A percentile compares a stretch with the other conserved stretches of the same genome.
Evolutionary conservation across 306 rosid genomes (phyloP).

Genomic region (Pyrus pyrifolia): DNA sequence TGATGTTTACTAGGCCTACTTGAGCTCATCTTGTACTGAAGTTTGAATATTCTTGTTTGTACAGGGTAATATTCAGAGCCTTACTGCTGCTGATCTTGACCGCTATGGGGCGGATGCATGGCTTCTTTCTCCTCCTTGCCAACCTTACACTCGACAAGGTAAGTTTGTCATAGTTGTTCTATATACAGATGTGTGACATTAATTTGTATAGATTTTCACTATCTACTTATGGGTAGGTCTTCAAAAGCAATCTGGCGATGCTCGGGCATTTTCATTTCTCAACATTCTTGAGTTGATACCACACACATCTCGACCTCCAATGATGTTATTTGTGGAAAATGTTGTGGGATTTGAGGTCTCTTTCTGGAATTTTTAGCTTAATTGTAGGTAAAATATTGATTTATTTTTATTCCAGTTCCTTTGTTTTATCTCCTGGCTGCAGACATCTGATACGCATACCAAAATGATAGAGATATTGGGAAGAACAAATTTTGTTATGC

Average conservation of each 20-base stretch:
- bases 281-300: constrained; percentile 86
- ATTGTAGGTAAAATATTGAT: neutral
- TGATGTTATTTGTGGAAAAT: constrained; percentile 80
- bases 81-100: constrained; percentile 75
- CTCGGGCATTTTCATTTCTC: constrained; percentile 90
- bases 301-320: constrained; percentile 50
- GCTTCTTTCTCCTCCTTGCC: constrained; percentile 99
- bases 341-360: constrained; percentile 96
- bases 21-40: neutral
- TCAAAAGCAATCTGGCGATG: constrained; percentile 82
- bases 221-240: constrained; percentile 56
- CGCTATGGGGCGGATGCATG: constrained; percentile 60
- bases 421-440: constrained; percentile 17
- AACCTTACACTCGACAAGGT: constrained; percentile 98
- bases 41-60: constrained; percentile 5
- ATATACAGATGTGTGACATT: constrained; percentile 4
- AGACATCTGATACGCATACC: constrained; percentile 84
- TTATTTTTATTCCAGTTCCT: neutral
- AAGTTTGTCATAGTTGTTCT: neutral
- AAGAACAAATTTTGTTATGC: constrained; percentile 49
- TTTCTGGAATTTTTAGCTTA: constrained; percentile 13
- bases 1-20: neutral
- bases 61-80: constrained; percentile 83
- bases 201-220: constrained; percentile 20
- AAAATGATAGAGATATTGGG: constrained; percentile 68